phyloP scores from a whole-genome alignment of 495 filamentous ascomycete genomes.

The Pseudomonodictys pantanalensis region DNA sequence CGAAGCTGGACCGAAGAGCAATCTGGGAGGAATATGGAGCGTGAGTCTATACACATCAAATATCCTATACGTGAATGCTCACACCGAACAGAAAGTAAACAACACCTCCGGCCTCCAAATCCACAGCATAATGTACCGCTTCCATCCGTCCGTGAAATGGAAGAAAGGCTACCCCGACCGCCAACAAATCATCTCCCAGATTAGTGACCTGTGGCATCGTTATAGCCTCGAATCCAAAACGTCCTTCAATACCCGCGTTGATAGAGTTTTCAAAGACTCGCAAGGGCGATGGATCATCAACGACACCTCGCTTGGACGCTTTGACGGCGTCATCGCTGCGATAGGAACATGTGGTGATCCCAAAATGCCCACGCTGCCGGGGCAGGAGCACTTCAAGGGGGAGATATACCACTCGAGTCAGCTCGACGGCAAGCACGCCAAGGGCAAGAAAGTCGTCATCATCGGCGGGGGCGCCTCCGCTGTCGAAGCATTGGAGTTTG shows the following conservation, averaged over 20 bases:
- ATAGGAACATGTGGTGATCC: constrained; percentile 78
- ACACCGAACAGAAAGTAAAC: constrained; percentile 73
- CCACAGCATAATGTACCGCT: constrained; percentile 83
- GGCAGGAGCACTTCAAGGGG: constrained; percentile 34
- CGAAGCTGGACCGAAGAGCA: constrained; percentile 60
- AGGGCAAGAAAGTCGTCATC: constrained; percentile 36
- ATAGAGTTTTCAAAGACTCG: constrained; percentile 64
- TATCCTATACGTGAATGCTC: no score
- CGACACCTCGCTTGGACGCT: constrained; percentile 60
- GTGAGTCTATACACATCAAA: no score
- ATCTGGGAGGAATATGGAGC: constrained; percentile 81
- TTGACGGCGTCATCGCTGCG: constrained; percentile 74
- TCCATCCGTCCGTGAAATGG: constrained; percentile 77
- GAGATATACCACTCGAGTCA: constrained; percentile 36
- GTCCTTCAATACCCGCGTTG: constrained; percentile 65
- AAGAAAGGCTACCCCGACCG: constrained; percentile 70
- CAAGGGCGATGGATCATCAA: constrained; percentile 79
- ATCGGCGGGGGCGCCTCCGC: constrained; percentile 69
- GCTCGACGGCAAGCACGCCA: constrained; percentile 29
- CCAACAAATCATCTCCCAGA: constrained; percentile 67
- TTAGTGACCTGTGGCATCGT: constrained; percentile 68
- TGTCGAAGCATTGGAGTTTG: constrained; percentile 81
- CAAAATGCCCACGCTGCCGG: constrained; percentile 57
- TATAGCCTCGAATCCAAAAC: constrained; percentile 71
- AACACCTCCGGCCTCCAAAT: constrained; percentile 80